Evolutionary conservation across 2,329 filamentous ascomycete species (phyloP), one percentile per base, ranked within the genome.

Genomic region (Trichophyton benhamiae): DNA sequence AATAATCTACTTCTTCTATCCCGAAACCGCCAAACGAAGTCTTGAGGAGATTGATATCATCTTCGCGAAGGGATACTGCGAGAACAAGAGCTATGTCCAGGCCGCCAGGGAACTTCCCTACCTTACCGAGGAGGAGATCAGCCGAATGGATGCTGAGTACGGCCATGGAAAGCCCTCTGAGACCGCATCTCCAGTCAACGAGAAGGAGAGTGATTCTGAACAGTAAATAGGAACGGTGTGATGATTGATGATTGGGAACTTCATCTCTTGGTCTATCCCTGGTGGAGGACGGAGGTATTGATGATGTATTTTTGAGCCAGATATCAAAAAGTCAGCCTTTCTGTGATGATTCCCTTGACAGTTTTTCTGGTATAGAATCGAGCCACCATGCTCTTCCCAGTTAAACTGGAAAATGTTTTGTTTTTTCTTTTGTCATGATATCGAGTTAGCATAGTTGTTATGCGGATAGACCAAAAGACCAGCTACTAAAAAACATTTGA

Each of bases 11-110:
- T 78, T 78, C 66, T 71, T 73, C 20, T 79, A 81, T 0, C 79
- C 80, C 0, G 80, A 83, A 67, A 83, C 80, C 0, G 81, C 80
- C 64, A 70, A 76, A 0, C 67, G 79, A 3, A 75, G 74, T 0
- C 72, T 81, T 8, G 68, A 70, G 59, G 64, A 69, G 22, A 67
- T 69, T 27, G 67, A 66, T 13, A 42, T 66, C 3, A 60, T 68
- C 33, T 69, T 68, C 25, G 86, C 60, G 20, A 58, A 49, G 20
- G 59, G 44, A 6, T 46, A 57, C 9, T 22, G 27, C 36, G 59
- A 60, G 59, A 57, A 57, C 27, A 60, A 60, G 59, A 48, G 20
- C 27, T 49, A 48, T 38, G 52, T 55, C 48, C n/a, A 42, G 27
- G 49, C 49, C 49, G 59, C 59, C n/a, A 60, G n/a, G 20, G 49